Evolutionary conservation across 176 grass and related monocot genomes (phyloP).

Genomic region (Rhipidocladum racemiflorum): DNA sequence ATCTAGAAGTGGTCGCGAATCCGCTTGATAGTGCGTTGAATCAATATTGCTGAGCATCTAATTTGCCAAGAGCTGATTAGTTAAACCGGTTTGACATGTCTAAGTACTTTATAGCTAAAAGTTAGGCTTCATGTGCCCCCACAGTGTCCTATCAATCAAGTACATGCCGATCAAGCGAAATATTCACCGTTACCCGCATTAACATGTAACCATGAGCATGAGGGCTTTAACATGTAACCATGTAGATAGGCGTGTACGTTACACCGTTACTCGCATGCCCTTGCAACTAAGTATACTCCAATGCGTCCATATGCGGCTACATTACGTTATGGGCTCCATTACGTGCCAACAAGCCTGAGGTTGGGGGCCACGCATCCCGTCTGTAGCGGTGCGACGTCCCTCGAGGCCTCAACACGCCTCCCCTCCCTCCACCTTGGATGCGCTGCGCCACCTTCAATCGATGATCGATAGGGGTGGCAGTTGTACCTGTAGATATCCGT

Average conservation of each 20-base stretch:
- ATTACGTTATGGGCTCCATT: constrained; percentile 29
- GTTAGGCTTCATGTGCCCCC: neutral
- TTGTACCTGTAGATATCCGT: too few species aligned
- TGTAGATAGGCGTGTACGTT: neutral
- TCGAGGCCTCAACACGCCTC: too few species aligned
- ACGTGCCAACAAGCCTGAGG: neutral
- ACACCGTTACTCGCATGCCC: neutral
- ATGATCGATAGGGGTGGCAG: too few species aligned
- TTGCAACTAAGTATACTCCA: neutral
- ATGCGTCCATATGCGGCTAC: neutral
- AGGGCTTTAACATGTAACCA: too few species aligned
- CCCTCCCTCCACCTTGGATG: neutral
- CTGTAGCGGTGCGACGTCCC: neutral
- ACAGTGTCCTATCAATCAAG: neutral
- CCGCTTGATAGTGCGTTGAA: neutral
- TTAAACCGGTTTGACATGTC: neutral
- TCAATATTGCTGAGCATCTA: neutral
- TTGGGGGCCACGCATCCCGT: neutral
- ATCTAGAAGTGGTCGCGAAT: neutral
- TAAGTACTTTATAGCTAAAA: neutral
- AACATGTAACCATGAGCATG: too few species aligned
- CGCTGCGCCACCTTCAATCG: constrained; percentile 20
- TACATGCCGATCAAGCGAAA: neutral
- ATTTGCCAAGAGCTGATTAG: neutral
- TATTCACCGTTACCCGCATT: neutral